phyloP scores from a whole-genome alignment of 495 filamentous ascomycete species.

The Talaromyces stipitatus region DNA sequence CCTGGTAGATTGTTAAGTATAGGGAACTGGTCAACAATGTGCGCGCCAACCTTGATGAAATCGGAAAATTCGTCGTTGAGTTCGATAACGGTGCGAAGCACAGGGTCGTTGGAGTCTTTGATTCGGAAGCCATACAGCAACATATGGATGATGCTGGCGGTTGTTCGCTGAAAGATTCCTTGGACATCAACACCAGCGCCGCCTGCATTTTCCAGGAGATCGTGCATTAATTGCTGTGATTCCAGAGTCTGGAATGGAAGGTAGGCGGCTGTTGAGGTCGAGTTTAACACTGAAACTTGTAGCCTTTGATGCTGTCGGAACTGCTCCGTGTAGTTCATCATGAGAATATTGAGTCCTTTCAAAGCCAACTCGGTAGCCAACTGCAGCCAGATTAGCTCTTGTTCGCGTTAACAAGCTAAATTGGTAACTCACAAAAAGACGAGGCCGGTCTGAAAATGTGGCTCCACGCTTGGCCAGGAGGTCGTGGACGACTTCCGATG shows the following conservation, averaged over 20 bases:
- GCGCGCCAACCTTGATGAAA: conserved; percentile 8
- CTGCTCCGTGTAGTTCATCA: conserved; percentile 18
- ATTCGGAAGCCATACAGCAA: conserved; percentile 15
- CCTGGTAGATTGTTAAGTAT: conserved; percentile 13
- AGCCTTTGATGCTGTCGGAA: conserved; percentile 14
- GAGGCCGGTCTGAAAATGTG: conserved; percentile 14
- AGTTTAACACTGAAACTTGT: conserved; percentile 13
- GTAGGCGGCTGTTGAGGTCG: conserved; percentile 13
- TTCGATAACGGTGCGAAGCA: conserved; percentile 8
- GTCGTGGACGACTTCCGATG: conserved; percentile 21
- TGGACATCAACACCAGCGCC: not conserved
- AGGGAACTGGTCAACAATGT: conserved; percentile 15
- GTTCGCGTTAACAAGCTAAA: no score
- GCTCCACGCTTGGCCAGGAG: conserved; percentile 19
- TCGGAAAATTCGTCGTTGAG: conserved; percentile 14
- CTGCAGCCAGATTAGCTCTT: conserved; percentile 9
- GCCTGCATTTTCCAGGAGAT: not conserved
- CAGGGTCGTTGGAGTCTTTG: conserved; percentile 9
- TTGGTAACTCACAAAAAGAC: not conserved
- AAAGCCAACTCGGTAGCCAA: conserved; percentile 12
- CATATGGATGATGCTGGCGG: conserved; percentile 13
- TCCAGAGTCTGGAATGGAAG: conserved; percentile 10
- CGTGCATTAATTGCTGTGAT: conserved; percentile 4
- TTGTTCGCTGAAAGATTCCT: conserved; percentile 9
- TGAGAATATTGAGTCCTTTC: conserved; percentile 14